Evolutionary conservation across 1,284 basidiomycete genomes (phyloP).

Genomic region (Xerocomus nothofagi): DNA sequence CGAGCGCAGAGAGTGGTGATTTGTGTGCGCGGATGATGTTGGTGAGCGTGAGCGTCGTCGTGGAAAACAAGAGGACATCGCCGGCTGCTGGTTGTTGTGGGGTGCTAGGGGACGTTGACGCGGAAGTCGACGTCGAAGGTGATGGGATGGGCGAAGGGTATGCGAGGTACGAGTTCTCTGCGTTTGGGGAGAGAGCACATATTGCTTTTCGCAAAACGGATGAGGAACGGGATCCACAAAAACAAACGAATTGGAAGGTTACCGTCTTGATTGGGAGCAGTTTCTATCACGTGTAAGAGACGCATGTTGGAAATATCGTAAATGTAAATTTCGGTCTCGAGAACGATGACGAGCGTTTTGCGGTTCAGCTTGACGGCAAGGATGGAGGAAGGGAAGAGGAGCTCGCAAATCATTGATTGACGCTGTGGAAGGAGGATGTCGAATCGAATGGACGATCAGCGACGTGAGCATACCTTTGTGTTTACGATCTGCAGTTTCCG

Average conservation of each 20-base stretch:
- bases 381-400: constrained; percentile 95
- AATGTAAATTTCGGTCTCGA: constrained; percentile 96
- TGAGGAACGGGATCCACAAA: neutral
- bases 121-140: constrained; percentile 56
- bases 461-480: constrained; percentile 71
- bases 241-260: constrained; percentile 15
- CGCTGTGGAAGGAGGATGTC: constrained; percentile 51
- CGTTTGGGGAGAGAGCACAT: constrained; percentile 91
- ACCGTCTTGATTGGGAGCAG: constrained; percentile 94
- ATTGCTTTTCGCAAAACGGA: constrained; percentile 65
- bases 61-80: constrained; percentile 93
- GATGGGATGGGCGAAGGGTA: constrained; percentile 95
- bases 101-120: constrained; percentile 45
- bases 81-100: constrained; percentile 57
- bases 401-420: constrained; percentile 98
- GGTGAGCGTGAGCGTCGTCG: constrained; percentile 84
- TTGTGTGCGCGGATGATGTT: constrained; percentile 99
- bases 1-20: constrained; percentile 84
- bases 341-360: constrained; percentile 92
- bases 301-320: constrained; percentile 99
- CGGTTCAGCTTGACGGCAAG: constrained; percentile 96
- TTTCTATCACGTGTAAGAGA: constrained; percentile 96
- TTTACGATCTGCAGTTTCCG: constrained; percentile 97
- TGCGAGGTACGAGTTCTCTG: constrained; percentile 93
- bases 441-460: neutral